A percentile compares a stretch with the other conserved stretches of the same genome.
These are phyloP conservation scores for Mycena capillaripes DNA, from an alignment of 768 basidiomycete genomes.

Conservation along the genomic window DNA sequence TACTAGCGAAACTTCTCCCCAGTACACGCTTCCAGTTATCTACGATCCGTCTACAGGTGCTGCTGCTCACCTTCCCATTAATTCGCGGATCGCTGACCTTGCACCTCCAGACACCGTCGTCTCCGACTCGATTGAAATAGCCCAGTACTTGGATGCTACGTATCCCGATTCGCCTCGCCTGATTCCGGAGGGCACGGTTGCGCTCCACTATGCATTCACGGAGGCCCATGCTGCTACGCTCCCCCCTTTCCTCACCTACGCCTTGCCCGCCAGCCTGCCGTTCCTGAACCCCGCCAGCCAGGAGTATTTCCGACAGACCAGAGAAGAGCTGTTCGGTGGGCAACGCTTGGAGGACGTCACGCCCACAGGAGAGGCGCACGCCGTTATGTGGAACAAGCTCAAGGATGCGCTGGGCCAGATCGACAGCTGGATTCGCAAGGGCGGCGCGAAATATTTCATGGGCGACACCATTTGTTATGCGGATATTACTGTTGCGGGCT, in stretches of 20 bases:
- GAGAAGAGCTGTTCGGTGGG: conserved; percentile 44
- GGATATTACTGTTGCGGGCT: conserved; percentile 23
- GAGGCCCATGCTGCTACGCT: conserved; percentile 32
- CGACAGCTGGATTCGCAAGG: conserved; percentile 47
- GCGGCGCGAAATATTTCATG: conserved; percentile 50
- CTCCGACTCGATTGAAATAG: conserved; percentile 61
- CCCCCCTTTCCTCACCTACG: conserved; percentile 30
- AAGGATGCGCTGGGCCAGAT: conserved; percentile 47
- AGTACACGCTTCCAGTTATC: conserved; percentile 66
- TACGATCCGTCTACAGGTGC: conserved; percentile 57
- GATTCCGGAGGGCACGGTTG: conserved; percentile 53
- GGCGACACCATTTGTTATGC: conserved; percentile 42
- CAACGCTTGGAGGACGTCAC: conserved; percentile 50
- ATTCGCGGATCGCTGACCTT: neutral
- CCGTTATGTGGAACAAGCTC: conserved; percentile 54
- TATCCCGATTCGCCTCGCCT: conserved; percentile 58
- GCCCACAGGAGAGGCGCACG: conserved; percentile 43
- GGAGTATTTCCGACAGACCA: conserved; percentile 55
- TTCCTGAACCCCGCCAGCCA: conserved; percentile 51
- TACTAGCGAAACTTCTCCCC: conserved; percentile 49
- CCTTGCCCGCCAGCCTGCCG: conserved; percentile 39
- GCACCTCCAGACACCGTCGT: conserved; percentile 40
- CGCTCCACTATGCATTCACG: conserved; percentile 52
- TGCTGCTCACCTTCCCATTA: neutral
- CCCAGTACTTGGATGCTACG: conserved; percentile 62